Base-by-base conservation (phyloP, 441 rosid genomes). In the Gossypium aridum region DNA sequence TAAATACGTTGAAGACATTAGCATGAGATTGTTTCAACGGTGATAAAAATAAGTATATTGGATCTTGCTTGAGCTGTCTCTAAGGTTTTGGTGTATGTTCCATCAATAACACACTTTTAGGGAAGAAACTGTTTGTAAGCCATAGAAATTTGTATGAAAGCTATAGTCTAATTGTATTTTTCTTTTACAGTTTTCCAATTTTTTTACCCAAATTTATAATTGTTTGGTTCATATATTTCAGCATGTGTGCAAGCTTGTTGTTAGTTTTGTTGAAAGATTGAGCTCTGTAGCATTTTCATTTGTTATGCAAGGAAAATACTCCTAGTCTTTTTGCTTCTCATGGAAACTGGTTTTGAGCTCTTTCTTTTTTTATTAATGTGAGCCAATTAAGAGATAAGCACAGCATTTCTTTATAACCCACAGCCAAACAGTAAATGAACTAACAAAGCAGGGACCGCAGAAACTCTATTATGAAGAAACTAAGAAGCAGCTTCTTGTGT, bases 21-120 rank as follows among this genome's bases (percentile, higher is more conserved):
- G 77, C 76, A 47, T 77, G 85, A 60, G 84, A 75, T 80, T 81
- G 74, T 79, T 82, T 19, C 47, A 56, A 53, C 71, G 79, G 80
- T 76, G 78, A 81, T 82, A 60, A 37, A 62, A 7, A 57, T 20
- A 43, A 4, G 17, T 56, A 37, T 7, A 37, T 10, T 5, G 43
- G 72, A 71, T 74, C 72, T 64, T 71, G 17, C 73, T 28, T 5
- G 65, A 57, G 75, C 68, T 64, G 72, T 49, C 78, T 68, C 65
- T 39, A 64, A 45, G 71, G 75, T 68, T 79, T 77, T 83, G 85
- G 72, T 80, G 79, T 78, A 75, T 78, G 78, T 74, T 81, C 57
- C 34, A 77, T 75, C 76, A 82, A 85, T 88, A 85, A 86, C 85
- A 67, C 76, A 74, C 28, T 25, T 70, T 9, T 39, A 55, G 75